These are phyloP conservation scores for Fusarium transvaalense DNA, from an alignment of 2,329 filamentous ascomycete species.

Conservation along the genomic window DNA sequence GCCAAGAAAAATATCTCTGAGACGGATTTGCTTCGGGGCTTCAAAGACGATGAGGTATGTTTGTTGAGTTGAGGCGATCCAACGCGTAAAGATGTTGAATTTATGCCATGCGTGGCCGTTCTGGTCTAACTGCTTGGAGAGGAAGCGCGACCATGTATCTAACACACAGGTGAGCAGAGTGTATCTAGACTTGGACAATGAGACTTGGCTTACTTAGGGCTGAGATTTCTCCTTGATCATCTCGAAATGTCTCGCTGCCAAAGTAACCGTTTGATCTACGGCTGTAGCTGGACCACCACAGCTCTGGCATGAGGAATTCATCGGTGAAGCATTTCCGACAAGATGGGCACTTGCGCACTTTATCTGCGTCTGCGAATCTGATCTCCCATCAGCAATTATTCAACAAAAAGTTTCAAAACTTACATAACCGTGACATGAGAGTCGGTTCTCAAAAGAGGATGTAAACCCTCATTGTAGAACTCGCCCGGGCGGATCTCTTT, in stretches of 20 bases:
- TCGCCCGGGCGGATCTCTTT: neutral
- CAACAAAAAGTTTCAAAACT: fast-evolving
- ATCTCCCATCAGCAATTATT: fast-evolving
- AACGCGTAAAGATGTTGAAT: slow-evolving; percentile 32
- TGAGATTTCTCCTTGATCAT: neutral
- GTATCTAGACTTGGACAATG: fast-evolving
- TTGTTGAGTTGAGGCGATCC: slow-evolving; percentile 23
- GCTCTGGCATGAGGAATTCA: slow-evolving; percentile 30
- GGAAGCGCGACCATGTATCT: slow-evolving; percentile 37
- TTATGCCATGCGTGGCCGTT: slow-evolving; percentile 25
- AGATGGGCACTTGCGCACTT: slow-evolving; percentile 46
- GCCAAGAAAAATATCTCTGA: neutral
- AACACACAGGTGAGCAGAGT: neutral
- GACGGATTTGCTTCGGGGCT: neutral
- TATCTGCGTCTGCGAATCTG: slow-evolving; percentile 52
- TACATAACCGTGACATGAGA: slow-evolving; percentile 34
- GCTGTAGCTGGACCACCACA: slow-evolving; percentile 55
- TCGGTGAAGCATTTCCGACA: slow-evolving; percentile 47
- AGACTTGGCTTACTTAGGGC: slow-evolving; percentile 9
- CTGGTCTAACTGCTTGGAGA: slow-evolving; percentile 9
- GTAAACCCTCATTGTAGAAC: slow-evolving; percentile 1
- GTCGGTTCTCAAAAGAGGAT: neutral
- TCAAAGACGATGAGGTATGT: slow-evolving; percentile 31
- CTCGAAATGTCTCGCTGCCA: slow-evolving; percentile 52
- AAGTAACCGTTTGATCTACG: slow-evolving; percentile 57